Base-by-base conservation (phyloP, 2,329 filamentous ascomycete species). In the Clarireedia sp. region DNA sequence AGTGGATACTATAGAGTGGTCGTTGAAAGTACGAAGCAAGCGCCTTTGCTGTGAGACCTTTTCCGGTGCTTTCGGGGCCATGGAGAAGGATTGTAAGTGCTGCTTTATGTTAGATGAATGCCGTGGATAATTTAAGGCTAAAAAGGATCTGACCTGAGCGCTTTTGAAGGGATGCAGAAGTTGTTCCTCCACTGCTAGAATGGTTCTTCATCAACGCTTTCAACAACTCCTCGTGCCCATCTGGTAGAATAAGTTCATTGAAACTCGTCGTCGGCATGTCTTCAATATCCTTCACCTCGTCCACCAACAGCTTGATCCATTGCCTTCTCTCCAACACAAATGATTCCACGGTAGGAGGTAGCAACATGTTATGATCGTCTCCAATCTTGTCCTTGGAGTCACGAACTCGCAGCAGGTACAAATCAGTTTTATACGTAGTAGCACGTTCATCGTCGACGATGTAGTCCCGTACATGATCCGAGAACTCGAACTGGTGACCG, bases 361-460 rank as follows among this genome's bases (percentile, higher is more conserved):
- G 21, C 9, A 54, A 24, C 46, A 44, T 50, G 14, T 49, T 26
- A 24, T 24, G n/a, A 3, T 44, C 37, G 23, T 54, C 26, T 5
- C 7, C 37, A 5, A 54, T 40, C 2, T 49, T 16, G 8, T 37
- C 37, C 2, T 44, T 9, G 9, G 36, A 2, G 14, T 37, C 46
- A 37, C 24, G 19, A 17, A 19, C 14, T 10, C 33, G n/a, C 10
- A 54, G 8, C 3, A 54, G 46, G 16, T 54, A 36, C 6, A 17
- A 5, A 24, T 50, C 52, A 17, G 17, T 16, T 1, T 50, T 50
- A 21, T 50, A 44, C 10, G 19, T 36, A 19, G 21, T 21, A 2
- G 52, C 36, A 24, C 52, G 52, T 4, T 48, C 12, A 24, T 50
- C 26, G n/a, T 54, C 52, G 6, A 54, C 19, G 10, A 41, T n/a